Evolutionary conservation across 176 grass and related monocot species (phyloP).

Genomic region (Zizania latifolia): DNA sequence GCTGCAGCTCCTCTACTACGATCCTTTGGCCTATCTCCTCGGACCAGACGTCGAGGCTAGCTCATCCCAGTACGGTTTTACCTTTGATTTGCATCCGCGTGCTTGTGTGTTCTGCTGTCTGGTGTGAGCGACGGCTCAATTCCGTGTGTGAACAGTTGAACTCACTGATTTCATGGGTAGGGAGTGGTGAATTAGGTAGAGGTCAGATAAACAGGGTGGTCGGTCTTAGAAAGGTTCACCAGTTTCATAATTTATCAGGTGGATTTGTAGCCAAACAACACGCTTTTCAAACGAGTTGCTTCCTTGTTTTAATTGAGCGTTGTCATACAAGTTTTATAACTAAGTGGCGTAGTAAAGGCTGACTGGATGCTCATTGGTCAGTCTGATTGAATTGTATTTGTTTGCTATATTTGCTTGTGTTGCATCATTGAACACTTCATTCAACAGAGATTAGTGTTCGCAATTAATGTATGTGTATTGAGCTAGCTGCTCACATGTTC

Average conservation of each 20-base stretch:
- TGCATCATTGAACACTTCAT: too few relatives aligned
- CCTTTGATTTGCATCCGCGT: neutral
- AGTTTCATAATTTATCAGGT: neutral
- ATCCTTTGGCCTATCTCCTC: slow-evolving; percentile 45
- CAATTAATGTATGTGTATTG: too few relatives aligned
- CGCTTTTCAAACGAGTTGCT: neutral
- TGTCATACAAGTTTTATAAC: neutral
- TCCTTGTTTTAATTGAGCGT: neutral
- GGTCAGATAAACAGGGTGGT: neutral
- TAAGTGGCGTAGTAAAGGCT: neutral
- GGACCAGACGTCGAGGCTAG: slow-evolving; percentile 35
- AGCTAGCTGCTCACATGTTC: too few relatives aligned
- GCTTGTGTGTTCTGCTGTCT: neutral
- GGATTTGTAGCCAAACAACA: neutral
- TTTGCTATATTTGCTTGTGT: too few relatives aligned
- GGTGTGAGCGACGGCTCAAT: neutral
- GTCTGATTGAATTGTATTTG: neutral
- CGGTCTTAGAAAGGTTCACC: neutral
- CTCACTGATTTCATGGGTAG: neutral
- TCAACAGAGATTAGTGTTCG: too few relatives aligned
- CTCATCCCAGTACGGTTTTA: slow-evolving; percentile 28
- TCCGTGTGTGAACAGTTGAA: neutral
- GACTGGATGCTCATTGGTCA: too few relatives aligned
- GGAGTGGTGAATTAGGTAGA: neutral
- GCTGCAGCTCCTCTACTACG: slow-evolving; percentile 46